Evolutionary conservation across 2,329 filamentous ascomycete species (phyloP).

Genomic region (Aspergillus fumigatiaffinis): DNA sequence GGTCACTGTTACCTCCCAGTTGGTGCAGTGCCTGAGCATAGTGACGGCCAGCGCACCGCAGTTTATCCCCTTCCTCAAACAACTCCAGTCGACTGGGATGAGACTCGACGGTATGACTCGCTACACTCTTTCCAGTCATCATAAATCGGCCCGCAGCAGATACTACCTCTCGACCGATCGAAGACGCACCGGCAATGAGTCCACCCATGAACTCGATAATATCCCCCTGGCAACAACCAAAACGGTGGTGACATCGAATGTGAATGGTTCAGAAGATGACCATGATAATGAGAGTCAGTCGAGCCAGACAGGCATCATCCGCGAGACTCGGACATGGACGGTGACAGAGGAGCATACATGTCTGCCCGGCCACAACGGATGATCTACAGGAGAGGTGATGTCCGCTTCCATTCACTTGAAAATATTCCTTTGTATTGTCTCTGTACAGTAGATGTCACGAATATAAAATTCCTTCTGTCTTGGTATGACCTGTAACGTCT

Average conservation of each 20-base stretch:
- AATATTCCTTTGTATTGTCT: background rate
- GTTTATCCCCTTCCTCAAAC: conserved; percentile 30
- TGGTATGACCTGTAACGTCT: background rate
- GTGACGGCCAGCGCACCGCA: conserved; percentile 28
- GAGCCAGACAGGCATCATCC: conserved; percentile 25
- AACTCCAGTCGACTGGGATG: conserved; percentile 28
- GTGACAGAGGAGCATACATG: conserved; percentile 13
- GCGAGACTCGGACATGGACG: conserved; percentile 21
- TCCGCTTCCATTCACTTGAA: background rate
- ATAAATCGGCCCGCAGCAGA: background rate
- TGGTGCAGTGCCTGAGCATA: conserved; percentile 24
- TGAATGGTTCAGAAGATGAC: conserved; percentile 5
- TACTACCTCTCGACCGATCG: conserved; percentile 1
- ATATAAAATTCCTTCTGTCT: background rate
- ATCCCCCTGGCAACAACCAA: conserved; percentile 9
- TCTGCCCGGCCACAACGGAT: background rate
- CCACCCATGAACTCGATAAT: conserved; percentile 12
- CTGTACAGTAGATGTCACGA: background rate
- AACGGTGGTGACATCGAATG: conserved; percentile 13
- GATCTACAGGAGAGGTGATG: background rate
- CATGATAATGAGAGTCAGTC: conserved; percentile 24
- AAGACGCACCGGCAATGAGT: conserved; percentile 5
- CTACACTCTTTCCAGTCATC: conserved; percentile 1
- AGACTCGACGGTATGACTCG: conserved; percentile 15
- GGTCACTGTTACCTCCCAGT: conserved; percentile 13